Evolutionary conservation across 2,329 filamentous ascomycete genomes (phyloP).

Genomic region (Aspergillus sergii): DNA sequence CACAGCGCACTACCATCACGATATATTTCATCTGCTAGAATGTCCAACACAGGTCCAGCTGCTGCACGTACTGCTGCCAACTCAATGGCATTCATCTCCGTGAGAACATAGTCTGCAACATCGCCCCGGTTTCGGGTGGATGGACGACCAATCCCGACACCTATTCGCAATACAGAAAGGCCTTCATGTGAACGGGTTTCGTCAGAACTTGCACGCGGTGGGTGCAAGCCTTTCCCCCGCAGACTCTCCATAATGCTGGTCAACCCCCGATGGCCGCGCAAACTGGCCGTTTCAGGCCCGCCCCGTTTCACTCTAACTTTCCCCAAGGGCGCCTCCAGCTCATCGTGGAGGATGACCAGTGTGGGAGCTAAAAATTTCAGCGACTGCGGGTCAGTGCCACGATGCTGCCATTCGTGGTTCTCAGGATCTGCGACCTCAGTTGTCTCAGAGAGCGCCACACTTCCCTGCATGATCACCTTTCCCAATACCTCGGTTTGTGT

Average conservation of each 20-base stretch:
- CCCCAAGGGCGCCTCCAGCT: slow-evolving; percentile 74
- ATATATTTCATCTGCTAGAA: slow-evolving; percentile 54
- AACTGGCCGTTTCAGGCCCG: slow-evolving; percentile 55
- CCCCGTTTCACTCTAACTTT: slow-evolving; percentile 67
- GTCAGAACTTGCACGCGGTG: slow-evolving; percentile 35
- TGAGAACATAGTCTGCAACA: slow-evolving; percentile 78
- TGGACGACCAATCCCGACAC: slow-evolving; percentile 86
- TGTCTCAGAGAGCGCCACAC: slow-evolving; percentile 1
- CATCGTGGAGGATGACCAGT: slow-evolving; percentile 84
- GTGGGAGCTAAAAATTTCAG: slow-evolving; percentile 33
- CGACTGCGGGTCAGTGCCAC: slow-evolving; percentile 22
- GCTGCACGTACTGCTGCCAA: slow-evolving; percentile 53
- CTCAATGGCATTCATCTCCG: slow-evolving; percentile 62
- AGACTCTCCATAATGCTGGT: slow-evolving; percentile 65
- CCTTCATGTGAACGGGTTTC: slow-evolving; percentile 24
- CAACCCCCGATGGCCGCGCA: slow-evolving; percentile 74
- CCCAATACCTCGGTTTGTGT: slow-evolving; percentile 15
- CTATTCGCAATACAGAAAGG: slow-evolving; percentile 61
- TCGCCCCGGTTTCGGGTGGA: slow-evolving; percentile 64
- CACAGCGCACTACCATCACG: slow-evolving; percentile 28
- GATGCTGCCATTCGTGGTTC: slow-evolving; percentile 19
- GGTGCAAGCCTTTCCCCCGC: slow-evolving; percentile 44
- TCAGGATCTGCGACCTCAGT: slow-evolving; percentile 8
- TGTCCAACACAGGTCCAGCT: slow-evolving; percentile 52
- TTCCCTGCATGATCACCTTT: slow-evolving; percentile 8